Percentiles rank a stretch among this genome's conserved stretches.
Evolutionary conservation across 331 rosid species (phyloP).

Genomic region (Cydonia oblonga): DNA sequence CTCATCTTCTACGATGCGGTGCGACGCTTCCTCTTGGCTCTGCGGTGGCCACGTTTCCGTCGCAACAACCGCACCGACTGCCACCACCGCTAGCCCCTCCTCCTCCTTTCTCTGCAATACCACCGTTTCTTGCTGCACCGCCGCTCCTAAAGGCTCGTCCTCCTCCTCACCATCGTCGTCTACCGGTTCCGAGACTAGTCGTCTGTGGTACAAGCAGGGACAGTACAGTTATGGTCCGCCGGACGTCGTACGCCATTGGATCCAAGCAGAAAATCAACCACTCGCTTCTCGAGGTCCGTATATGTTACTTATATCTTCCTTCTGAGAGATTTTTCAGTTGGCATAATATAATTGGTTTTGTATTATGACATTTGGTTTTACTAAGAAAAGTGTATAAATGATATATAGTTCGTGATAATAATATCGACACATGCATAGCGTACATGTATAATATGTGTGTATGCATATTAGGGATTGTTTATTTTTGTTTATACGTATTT

Average conservation of each 20-base stretch:
- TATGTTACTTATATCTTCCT: not conserved
- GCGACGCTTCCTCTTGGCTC: constrained; percentile 24
- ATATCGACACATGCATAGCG: too few relatives aligned
- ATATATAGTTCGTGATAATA: too few relatives aligned
- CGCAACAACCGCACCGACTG: not conserved
- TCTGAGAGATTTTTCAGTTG: not conserved
- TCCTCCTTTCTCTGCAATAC: constrained; percentile 16
- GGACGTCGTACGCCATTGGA: not conserved
- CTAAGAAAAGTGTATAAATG: too few relatives aligned
- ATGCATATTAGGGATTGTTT: not conserved
- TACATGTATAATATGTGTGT: not conserved
- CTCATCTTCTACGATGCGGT: constrained; percentile 15
- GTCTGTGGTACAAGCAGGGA: constrained; percentile 26
- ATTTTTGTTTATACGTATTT: not conserved
- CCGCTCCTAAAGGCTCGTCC: not conserved
- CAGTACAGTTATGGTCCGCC: not conserved
- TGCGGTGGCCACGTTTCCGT: constrained; percentile 5
- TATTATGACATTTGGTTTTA: too few relatives aligned
- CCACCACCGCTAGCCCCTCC: constrained; percentile 2
- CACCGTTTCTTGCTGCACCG: constrained; percentile 19
- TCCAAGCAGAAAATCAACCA: not conserved
- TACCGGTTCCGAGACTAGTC: constrained; percentile 10
- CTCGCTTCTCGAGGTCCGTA: constrained; percentile 32
- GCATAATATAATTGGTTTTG: too few relatives aligned
- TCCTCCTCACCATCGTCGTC: constrained; percentile 20